Conservation (phyloP, 306 rosid species). For the Styphnolobium japonicum region DNA sequence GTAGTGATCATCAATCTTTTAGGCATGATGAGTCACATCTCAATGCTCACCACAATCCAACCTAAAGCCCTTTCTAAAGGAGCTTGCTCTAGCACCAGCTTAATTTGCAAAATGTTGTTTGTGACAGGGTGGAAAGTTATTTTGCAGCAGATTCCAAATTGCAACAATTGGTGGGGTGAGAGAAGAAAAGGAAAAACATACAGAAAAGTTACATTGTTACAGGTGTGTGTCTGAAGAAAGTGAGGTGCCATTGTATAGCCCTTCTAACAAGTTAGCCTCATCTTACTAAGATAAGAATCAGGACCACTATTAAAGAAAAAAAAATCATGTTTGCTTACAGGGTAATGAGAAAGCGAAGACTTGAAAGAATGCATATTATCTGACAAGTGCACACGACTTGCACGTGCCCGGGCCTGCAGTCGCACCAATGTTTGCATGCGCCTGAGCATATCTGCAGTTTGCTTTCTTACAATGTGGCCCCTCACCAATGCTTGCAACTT, state of each 20-base stretch:
- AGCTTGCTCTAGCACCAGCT: background rate
- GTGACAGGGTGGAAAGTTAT: slow-evolving; percentile 17
- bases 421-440: slow-evolving; percentile 93
- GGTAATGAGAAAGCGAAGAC: slow-evolving; percentile 47
- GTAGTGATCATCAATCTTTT: background rate
- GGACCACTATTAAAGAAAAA: background rate
- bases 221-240: slow-evolving; percentile 8
- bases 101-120: background rate
- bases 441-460: slow-evolving; percentile 83
- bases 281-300: background rate
- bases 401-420: slow-evolving; percentile 78
- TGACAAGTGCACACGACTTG: slow-evolving; percentile 51
- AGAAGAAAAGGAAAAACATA: background rate
- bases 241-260: background rate
- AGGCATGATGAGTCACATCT: background rate
- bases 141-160: background rate
- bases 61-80: background rate
- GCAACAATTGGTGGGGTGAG: slow-evolving; percentile 5
- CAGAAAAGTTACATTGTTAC: background rate
- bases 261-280: background rate
- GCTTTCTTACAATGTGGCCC: slow-evolving; percentile 90
- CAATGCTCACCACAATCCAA: background rate
- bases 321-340: slow-evolving; percentile 47
- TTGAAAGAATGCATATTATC: slow-evolving; percentile 55
- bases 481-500: slow-evolving; percentile 93